These are phyloP conservation scores for Fusarium albidum DNA, from an alignment of 2,329 filamentous ascomycete genomes.

Conservation along the genomic window DNA sequence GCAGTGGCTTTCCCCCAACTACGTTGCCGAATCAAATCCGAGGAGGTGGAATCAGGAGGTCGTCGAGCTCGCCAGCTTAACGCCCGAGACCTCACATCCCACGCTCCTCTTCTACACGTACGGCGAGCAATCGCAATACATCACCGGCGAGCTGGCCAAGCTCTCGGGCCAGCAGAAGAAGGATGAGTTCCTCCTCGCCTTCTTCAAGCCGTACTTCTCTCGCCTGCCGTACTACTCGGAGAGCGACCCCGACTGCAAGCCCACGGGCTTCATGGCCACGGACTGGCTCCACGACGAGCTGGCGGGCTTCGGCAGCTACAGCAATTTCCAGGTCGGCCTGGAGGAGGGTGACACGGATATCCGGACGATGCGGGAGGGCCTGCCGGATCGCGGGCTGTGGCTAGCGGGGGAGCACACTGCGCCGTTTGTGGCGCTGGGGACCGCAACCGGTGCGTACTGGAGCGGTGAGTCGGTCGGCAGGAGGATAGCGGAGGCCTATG, in stretches of 20 bases:
- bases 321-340: slow-evolving; percentile 83
- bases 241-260: slow-evolving; percentile 64
- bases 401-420: slow-evolving; percentile 91
- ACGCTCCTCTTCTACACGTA: slow-evolving; percentile 87
- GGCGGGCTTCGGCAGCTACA: slow-evolving; percentile 83
- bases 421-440: slow-evolving; percentile 88
- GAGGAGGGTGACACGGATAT: slow-evolving; percentile 77
- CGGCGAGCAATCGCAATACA: slow-evolving; percentile 66
- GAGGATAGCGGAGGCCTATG: slow-evolving; percentile 67
- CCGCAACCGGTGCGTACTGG: slow-evolving; percentile 91
- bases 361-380: slow-evolving; percentile 66
- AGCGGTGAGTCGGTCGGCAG: slow-evolving; percentile 81
- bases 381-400: slow-evolving; percentile 78
- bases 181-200: slow-evolving; percentile 64
- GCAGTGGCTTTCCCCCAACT: slow-evolving; percentile 77
- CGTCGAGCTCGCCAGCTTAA: slow-evolving; percentile 77
- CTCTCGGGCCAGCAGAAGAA: slow-evolving; percentile 56
- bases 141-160: slow-evolving; percentile 56
- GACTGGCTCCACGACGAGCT: slow-evolving; percentile 81
- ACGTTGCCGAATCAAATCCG: slow-evolving; percentile 69
- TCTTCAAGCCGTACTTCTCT: slow-evolving; percentile 82
- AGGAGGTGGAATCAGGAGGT: slow-evolving; percentile 77
- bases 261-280: slow-evolving; percentile 72
- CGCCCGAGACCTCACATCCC: slow-evolving; percentile 68
- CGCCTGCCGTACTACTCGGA: slow-evolving; percentile 73